Percentiles rank a stretch among this genome's conserved stretches.
Conservation (phyloP, 2,329 filamentous ascomycete species). For the Parascedosporium putredinis region DNA sequence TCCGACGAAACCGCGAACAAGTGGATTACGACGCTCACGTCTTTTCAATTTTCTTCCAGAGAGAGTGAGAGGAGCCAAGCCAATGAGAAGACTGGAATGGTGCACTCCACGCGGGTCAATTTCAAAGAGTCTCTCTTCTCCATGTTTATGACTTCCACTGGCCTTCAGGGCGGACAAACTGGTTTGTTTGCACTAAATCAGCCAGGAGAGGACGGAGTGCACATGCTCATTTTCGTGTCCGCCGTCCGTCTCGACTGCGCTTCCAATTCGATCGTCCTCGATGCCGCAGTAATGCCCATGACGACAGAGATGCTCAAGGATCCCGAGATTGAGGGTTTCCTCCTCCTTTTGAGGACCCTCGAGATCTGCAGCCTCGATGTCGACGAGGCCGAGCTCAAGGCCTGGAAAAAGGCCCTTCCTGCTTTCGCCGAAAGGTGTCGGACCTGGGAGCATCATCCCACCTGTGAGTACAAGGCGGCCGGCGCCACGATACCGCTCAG, state of each 20-base stretch:
- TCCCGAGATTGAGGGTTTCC: slow-evolving; percentile 27
- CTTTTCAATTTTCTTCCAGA: slow-evolving; percentile 29
- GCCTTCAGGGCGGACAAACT: slow-evolving; percentile 33
- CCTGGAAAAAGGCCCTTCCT: slow-evolving; percentile 36
- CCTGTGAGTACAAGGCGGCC: slow-evolving; percentile 31
- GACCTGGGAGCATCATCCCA: slow-evolving; percentile 30
- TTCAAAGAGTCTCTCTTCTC: slow-evolving; percentile 23
- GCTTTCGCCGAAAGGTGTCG: slow-evolving; percentile 36
- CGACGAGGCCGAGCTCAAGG: slow-evolving; percentile 36
- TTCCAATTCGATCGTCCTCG: slow-evolving; percentile 30
- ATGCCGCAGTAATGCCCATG: slow-evolving; percentile 36
- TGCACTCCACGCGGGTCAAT: slow-evolving; percentile 23
- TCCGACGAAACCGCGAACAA: slow-evolving; percentile 20
- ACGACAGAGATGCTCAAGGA: slow-evolving; percentile 18
- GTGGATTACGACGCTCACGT: slow-evolving; percentile 30
- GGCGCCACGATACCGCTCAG: slow-evolving; percentile 26
- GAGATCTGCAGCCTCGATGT: slow-evolving; percentile 35
- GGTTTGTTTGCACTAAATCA: slow-evolving; percentile 21
- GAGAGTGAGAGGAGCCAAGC: slow-evolving; percentile 27
- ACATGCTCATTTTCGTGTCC: slow-evolving; percentile 26
- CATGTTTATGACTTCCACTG: slow-evolving; percentile 34
- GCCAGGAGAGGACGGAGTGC: neutral
- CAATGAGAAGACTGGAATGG: slow-evolving; percentile 14
- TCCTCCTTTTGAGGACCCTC: slow-evolving; percentile 24
- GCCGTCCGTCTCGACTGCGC: slow-evolving; percentile 33